Evolutionary conservation across 2,329 filamentous ascomycete species (phyloP).

Genomic region (Penicillium sp.): DNA sequence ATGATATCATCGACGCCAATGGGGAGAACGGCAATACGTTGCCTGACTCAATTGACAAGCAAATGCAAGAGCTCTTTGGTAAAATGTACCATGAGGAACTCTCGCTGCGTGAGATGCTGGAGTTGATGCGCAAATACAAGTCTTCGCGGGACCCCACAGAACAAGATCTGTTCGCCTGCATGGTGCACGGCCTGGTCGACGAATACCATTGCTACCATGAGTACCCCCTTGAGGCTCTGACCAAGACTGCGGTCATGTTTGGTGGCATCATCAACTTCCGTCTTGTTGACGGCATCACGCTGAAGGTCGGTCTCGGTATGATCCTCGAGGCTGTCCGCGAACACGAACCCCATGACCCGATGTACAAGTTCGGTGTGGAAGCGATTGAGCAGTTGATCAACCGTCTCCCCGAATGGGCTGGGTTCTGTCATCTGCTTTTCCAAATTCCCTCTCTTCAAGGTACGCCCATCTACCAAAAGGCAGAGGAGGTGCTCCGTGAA

Average conservation of each 20-base stretch:
- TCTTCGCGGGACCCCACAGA: constrained; percentile 78
- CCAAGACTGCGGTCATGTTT: constrained; percentile 93
- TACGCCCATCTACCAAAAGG: constrained; percentile 80
- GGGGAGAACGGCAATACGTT: constrained; percentile 78
- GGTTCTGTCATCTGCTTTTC: constrained; percentile 81
- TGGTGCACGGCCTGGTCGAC: constrained; percentile 97
- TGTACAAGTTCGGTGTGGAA: constrained; percentile 98
- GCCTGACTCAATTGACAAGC: constrained; percentile 73
- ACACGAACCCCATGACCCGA: constrained; percentile 75
- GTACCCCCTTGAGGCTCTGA: constrained; percentile 92
- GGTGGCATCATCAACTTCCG: constrained; percentile 95
- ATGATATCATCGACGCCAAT: constrained; percentile 86
- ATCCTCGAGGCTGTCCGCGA: constrained; percentile 94
- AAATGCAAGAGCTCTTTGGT: constrained; percentile 98
- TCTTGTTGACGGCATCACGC: constrained; percentile 81
- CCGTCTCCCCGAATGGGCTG: constrained; percentile 90
- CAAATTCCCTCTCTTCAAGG: constrained; percentile 78
- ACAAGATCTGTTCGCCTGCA: constrained; percentile 95
- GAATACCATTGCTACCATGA: constrained; percentile 95
- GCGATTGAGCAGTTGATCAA: constrained; percentile 84
- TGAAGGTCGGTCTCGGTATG: constrained; percentile 95
- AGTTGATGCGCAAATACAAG: constrained; percentile 82
- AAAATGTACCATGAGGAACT: constrained; percentile 95
- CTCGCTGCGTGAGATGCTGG: constrained; percentile 80
- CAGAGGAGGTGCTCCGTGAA: constrained; percentile 74